Evolutionary conservation across 2,329 filamentous ascomycete genomes (phyloP).

Genomic region (Falciphora oryzae): DNA sequence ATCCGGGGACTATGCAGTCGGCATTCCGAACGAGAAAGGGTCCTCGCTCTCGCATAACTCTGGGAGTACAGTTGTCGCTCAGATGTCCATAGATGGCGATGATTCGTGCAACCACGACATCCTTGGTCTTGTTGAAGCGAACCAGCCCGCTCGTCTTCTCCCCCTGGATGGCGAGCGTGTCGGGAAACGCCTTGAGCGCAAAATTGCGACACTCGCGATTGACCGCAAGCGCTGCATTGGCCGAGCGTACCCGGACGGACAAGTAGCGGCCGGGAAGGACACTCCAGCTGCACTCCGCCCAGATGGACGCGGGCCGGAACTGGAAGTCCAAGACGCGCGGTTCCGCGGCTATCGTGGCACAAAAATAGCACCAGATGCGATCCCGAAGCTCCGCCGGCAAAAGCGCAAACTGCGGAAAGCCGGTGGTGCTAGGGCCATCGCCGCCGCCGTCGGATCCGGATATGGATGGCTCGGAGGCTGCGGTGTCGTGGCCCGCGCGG

Average conservation of each 20-base stretch:
- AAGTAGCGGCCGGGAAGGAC: slow-evolving; percentile 4
- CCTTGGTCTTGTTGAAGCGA: neutral
- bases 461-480: neutral
- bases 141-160: neutral
- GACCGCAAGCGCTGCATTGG: neutral
- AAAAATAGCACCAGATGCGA: neutral
- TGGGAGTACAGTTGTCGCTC: neutral
- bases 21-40: neutral
- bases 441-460: no score
- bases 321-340: slow-evolving; percentile 1
- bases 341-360: neutral
- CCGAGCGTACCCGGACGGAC: neutral
- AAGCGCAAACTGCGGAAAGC: slow-evolving; percentile 1
- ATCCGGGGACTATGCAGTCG: neutral
- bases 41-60: neutral
- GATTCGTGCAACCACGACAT: neutral
- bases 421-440: no score
- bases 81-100: neutral
- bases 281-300: neutral
- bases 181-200: neutral
- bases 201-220: neutral
- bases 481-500: no score
- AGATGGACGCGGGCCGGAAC: neutral
- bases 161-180: slow-evolving; percentile 2
- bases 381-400: neutral